Evolutionary conservation across 2,329 filamentous ascomycete genomes (phyloP).

Genomic region (Dichotomopilus funicola): DNA sequence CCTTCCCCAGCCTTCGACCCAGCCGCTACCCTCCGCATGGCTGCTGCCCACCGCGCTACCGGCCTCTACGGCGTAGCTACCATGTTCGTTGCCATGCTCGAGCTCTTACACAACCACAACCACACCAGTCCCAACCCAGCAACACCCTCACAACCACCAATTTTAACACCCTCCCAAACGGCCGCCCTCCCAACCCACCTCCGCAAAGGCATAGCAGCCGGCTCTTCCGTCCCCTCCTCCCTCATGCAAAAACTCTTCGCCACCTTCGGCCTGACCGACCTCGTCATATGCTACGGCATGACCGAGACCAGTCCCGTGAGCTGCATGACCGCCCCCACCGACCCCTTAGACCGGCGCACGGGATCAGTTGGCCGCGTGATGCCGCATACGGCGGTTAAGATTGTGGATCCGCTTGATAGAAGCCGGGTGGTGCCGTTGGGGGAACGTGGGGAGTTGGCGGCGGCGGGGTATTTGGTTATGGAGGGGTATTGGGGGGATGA

Average conservation of each 20-base stretch:
- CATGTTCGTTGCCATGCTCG: slow-evolving; percentile 87
- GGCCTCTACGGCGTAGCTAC: slow-evolving; percentile 84
- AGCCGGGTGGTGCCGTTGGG: slow-evolving; percentile 54
- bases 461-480: slow-evolving; percentile 84
- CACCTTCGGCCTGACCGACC: slow-evolving; percentile 66
- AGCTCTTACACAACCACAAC: slow-evolving; percentile 52
- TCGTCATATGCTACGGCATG: slow-evolving; percentile 96
- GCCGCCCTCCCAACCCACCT: slow-evolving; percentile 38
- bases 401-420: slow-evolving; percentile 64
- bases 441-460: slow-evolving; percentile 71
- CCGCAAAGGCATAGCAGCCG: slow-evolving; percentile 86
- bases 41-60: slow-evolving; percentile 47
- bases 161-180: slow-evolving; percentile 12
- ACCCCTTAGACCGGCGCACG: slow-evolving; percentile 67
- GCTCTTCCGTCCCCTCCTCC: slow-evolving; percentile 73
- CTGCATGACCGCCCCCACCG: slow-evolving; percentile 74
- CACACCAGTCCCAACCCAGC: slow-evolving; percentile 29
- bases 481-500: slow-evolving; percentile 81
- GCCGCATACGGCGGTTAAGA: slow-evolving; percentile 70
- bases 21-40: slow-evolving; percentile 57
- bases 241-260: slow-evolving; percentile 72
- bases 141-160: too few species aligned
- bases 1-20: slow-evolving; percentile 84
- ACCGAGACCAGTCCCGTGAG: slow-evolving; percentile 77
- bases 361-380: slow-evolving; percentile 72